These are phyloP conservation scores for Brassica nigra DNA, from an alignment of 345 rosid genomes.

Conservation along the genomic window DNA sequence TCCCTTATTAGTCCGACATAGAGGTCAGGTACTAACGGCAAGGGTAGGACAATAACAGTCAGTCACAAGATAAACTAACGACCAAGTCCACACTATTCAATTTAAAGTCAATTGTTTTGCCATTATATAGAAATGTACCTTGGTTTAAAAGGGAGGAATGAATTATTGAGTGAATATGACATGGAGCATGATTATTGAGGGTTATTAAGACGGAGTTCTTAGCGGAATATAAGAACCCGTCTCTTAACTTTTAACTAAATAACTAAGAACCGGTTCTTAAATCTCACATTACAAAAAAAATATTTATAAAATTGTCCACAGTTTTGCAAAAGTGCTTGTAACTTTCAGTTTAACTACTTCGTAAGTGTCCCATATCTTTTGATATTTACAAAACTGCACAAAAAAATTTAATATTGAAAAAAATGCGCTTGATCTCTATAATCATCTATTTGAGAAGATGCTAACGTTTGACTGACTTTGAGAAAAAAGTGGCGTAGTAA, in stretches of 20 bases:
- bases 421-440: background rate
- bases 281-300: no score
- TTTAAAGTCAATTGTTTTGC: background rate
- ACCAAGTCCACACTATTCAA: background rate
- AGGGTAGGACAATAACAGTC: background rate
- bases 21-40: background rate
- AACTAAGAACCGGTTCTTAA: no score
- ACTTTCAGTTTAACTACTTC: background rate
- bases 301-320: background rate
- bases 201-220: no score
- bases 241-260: no score
- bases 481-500: background rate
- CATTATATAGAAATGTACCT: background rate
- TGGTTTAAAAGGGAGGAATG: background rate
- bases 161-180: background rate
- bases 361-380: background rate
- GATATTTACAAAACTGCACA: background rate
- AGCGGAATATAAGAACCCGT: no score
- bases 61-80: background rate
- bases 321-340: background rate
- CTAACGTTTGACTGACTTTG: background rate
- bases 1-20: background rate
- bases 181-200: background rate
- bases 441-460: background rate
- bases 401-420: background rate